Percentiles rank a stretch among this genome's conserved stretches.
Evolutionary conservation across 306 rosid species (phyloP).

Genomic region (Canavalia gladiata): DNA sequence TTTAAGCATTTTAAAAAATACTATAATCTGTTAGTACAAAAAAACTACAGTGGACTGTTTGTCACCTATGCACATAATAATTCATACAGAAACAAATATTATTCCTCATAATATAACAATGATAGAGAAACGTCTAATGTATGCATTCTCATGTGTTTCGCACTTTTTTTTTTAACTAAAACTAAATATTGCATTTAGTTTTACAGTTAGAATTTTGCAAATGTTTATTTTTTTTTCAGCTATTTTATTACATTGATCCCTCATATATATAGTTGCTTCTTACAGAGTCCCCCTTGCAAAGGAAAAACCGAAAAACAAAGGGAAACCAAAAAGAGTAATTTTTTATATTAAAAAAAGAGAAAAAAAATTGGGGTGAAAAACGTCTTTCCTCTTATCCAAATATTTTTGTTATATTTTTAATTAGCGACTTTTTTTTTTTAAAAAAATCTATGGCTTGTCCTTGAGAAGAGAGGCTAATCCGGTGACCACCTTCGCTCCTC

Average conservation of each 20-base stretch:
- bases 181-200: background rate
- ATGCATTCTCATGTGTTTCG: background rate
- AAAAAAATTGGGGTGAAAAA: background rate
- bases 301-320: background rate
- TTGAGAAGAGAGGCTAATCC: slow-evolving; percentile 92
- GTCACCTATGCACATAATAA: background rate
- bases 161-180: background rate
- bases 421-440: background rate
- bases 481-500: slow-evolving; percentile 81
- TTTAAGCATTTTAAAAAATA: background rate
- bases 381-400: background rate
- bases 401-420: slow-evolving; percentile 43
- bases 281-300: slow-evolving; percentile 43
- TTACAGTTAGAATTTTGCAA: slow-evolving; percentile 20
- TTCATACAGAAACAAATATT: background rate
- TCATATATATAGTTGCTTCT: slow-evolving; percentile 31
- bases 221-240: slow-evolving; percentile 35
- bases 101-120: background rate
- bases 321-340: background rate
- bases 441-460: slow-evolving; percentile 63
- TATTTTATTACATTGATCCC: slow-evolving; percentile 50
- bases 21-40: background rate
- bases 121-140: background rate
- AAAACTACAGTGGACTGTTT: too few species aligned
- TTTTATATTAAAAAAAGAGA: too few species aligned